Percentiles rank a stretch among this genome's conserved stretches.
phyloP scores from a whole-genome alignment of 306 rosid genomes.

The Ziziphus jujuba region DNA sequence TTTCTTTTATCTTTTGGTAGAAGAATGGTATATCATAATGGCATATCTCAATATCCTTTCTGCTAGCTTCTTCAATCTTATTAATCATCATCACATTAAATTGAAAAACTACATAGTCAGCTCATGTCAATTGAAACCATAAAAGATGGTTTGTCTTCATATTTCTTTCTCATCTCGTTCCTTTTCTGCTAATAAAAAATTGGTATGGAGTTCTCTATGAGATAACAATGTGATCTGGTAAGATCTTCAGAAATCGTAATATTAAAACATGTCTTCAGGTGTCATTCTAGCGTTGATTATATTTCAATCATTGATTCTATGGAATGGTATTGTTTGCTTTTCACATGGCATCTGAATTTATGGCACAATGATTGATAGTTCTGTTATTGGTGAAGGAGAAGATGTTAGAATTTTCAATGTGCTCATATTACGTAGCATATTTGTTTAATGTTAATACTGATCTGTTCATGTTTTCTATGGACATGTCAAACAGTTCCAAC shows the following conservation, averaged over 20 bases:
- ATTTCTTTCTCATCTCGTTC: neutral
- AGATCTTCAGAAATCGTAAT: neutral
- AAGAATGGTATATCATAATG: neutral
- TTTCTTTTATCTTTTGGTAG: neutral
- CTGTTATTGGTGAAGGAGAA: constrained; percentile 1
- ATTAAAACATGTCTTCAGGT: too few species aligned
- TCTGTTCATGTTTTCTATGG: neutral
- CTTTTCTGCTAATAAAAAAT: neutral
- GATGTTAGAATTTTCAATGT: neutral
- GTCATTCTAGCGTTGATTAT: too few species aligned
- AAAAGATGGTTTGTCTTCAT: neutral
- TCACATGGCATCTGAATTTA: neutral
- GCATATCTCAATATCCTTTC: neutral
- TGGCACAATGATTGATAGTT: neutral
- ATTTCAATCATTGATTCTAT: neutral
- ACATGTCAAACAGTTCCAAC: constrained; percentile 54
- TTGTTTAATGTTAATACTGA: neutral
- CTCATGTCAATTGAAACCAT: neutral
- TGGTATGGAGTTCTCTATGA: neutral
- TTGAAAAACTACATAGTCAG: too few species aligned
- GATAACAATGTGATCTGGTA: neutral
- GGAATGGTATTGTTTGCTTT: neutral
- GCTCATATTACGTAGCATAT: neutral
- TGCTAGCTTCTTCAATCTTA: neutral
- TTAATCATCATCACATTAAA: too few species aligned